These are phyloP conservation scores for Globisporangium ultimum DNA, from an alignment of 352 stramenopile genomes.

Conservation along the genomic window DNA sequence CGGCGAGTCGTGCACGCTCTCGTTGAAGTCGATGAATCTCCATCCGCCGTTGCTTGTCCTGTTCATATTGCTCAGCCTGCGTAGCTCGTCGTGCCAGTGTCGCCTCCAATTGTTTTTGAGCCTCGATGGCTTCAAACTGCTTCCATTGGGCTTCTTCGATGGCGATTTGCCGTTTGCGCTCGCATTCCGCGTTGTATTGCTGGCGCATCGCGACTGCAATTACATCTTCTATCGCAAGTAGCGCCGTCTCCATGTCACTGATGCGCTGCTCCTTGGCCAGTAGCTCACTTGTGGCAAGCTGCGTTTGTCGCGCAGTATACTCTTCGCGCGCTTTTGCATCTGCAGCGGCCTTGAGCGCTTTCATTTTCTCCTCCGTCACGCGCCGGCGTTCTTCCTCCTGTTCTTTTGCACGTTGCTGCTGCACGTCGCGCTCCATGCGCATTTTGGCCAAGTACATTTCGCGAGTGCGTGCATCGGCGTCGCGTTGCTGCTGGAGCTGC, in stretches of 20 bases:
- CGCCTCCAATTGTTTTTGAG: constrained; percentile 44
- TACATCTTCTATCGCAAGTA: constrained; percentile 56
- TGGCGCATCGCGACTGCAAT: constrained; percentile 29
- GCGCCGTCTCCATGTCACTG: constrained; percentile 29
- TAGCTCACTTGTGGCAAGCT: constrained; percentile 34
- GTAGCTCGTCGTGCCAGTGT: constrained; percentile 40
- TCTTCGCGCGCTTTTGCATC: constrained; percentile 51
- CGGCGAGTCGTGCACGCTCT: constrained; percentile 29
- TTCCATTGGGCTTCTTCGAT: constrained; percentile 61
- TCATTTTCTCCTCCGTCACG: constrained; percentile 54
- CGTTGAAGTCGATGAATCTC: constrained; percentile 67
- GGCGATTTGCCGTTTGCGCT: constrained; percentile 45
- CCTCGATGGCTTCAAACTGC: constrained; percentile 47
- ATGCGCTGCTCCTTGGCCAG: constrained; percentile 29
- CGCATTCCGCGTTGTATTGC: constrained; percentile 30
- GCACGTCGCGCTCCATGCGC: constrained; percentile 31
- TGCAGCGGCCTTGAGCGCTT: constrained; percentile 55
- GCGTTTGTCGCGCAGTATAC: constrained; percentile 34
- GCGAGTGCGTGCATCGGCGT: constrained; percentile 43
- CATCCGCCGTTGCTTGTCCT: constrained; percentile 57
- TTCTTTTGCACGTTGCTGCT: constrained; percentile 35
- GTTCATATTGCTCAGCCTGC: constrained; percentile 60
- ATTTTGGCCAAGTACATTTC: constrained; percentile 59
- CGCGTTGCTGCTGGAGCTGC: constrained; percentile 29
- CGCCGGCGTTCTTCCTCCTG: constrained; percentile 38